Base-by-base conservation (phyloP, 2,329 filamentous ascomycete species). In the Epichloe coenophiala region DNA sequence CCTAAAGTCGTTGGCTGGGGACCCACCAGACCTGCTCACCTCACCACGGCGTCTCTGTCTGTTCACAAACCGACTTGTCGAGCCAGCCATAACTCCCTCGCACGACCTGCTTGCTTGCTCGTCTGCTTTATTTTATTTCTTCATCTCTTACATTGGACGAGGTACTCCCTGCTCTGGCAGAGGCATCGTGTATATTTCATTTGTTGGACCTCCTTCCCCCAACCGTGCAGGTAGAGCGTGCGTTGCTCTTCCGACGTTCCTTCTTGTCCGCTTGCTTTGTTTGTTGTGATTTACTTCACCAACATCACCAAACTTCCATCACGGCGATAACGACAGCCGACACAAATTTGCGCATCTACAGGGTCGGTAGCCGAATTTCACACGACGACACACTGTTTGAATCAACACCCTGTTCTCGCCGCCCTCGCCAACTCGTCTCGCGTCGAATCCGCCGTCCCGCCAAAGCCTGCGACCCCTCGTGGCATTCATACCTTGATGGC, bases 41-140 rank as follows among this genome's bases (percentile, higher is more conserved):
- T 44, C 48, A 45, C 48, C 48, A 19, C 41, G 19, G 47, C 17
- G 31, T 36, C 38, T 31, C 8, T 7, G 46, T 35, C 38, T 27
- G 27, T 36, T 38, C 46, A 42, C 33, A 31, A 48, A 38, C 17
- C 11, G 7, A 35, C 35, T 46, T 23, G 44, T n/a, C 35, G 35
- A 46, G 35, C 27, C 31, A 36, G 27, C n/a, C 19, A 17, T 39
- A 17, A 17, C 45, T 12, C 39, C 35, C 48, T 45, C 42, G 21
- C n/a, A 50, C 36, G 21, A 43, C 40, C 43, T 49, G 48, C 36
- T 51, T 41, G 44, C 33, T 44, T 41, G 46, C 23, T 45, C 19
- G 23, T 17, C n/a, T 45, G 33, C 45, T 47, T 43, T 50, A 45
- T 50, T 50, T 50, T 50, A 45, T 50, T 45, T 43, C 39, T 47